phyloP scores from a whole-genome alignment of 1,284 basidiomycete genomes.

The Cutaneotrichosporon dermatis region DNA sequence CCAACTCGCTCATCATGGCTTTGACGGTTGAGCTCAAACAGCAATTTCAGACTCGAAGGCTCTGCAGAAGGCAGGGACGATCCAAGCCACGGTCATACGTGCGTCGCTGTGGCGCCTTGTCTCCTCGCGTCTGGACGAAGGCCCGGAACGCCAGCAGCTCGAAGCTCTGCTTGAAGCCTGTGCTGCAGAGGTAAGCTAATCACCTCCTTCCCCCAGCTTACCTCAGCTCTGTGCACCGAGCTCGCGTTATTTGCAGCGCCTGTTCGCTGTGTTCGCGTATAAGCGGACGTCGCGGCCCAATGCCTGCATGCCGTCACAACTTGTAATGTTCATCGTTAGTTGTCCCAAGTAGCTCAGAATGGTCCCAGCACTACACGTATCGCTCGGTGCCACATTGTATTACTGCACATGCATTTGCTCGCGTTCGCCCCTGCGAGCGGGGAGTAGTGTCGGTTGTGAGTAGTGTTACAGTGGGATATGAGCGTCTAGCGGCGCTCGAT shows the following conservation, averaged over 20 bases:
- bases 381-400: too few relatives aligned
- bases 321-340: too few relatives aligned
- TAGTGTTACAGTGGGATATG: not conserved
- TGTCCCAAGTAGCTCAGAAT: too few relatives aligned
- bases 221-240: slow-evolving; percentile 25
- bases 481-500: slow-evolving; percentile 19
- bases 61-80: slow-evolving; percentile 3
- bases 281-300: slow-evolving; percentile 17
- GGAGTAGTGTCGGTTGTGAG: not conserved
- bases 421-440: not conserved
- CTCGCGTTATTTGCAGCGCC: slow-evolving; percentile 33
- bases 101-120: slow-evolving; percentile 4
- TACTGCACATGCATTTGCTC: slow-evolving; percentile 2
- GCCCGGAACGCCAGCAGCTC: slow-evolving; percentile 16
- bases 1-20: too few relatives aligned
- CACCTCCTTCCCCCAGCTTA: not conserved
- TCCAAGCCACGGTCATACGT: slow-evolving; percentile 8
- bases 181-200: slow-evolving; percentile 29
- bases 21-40: too few relatives aligned
- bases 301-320: too few relatives aligned
- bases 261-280: slow-evolving; percentile 40
- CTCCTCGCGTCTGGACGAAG: slow-evolving; percentile 9
- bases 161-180: slow-evolving; percentile 22
- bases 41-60: slow-evolving; percentile 4
- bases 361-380: too few relatives aligned